Base-by-base conservation (phyloP, 73 alveolate genomes). In the Durusdinium trenchii region DNA sequence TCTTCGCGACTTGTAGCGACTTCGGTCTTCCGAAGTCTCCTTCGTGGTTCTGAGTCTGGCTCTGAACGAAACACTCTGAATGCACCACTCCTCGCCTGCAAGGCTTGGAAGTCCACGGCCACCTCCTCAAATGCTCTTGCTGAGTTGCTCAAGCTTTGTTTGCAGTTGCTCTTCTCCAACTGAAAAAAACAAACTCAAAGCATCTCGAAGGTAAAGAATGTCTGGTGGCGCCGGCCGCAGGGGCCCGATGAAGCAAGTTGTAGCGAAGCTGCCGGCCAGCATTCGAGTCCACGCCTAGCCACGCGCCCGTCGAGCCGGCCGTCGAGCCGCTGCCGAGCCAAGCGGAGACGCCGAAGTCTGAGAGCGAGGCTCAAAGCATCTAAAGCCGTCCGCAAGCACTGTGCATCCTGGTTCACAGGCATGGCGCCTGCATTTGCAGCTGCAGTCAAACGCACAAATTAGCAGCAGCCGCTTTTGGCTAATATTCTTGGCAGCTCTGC, bases 311-410 rank as follows among this genome's bases (percentile, higher is more conserved):
- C 69, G n/a, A n/a, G n/a, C n/a, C n/a, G n/a, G n/a, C n/a, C n/a
- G n/a, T n/a, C n/a, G n/a, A n/a, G n/a, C n/a, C n/a, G n/a, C n/a
- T n/a, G n/a, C n/a, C n/a, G n/a, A n/a, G n/a, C n/a, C n/a, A n/a
- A n/a, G n/a, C n/a, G n/a, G n/a, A n/a, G n/a, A n/a, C n/a, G n/a
- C n/a, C n/a, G n/a, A 23, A 23, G 73, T 60, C 73, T 42, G 42
- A 84, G 95, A 82, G 64, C 28, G 12, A 7, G 42, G 45, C 95
- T 57, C 52, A 86, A 82, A 6, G 95, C 95, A 38, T 86, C 95
- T 60, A 86, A 28, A 6, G 95, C 76, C 60, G 18, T 26, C 62
- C 95, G 95, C 82, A 86, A 42, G 61, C 81, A n/a, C 36, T 61
- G 95, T 26, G 95, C 95, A 38, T 86, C 95, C 46, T 60, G 69